Evolutionary conservation across 495 filamentous ascomycete species (phyloP).

Genomic region (Hypoxylon trugodes): DNA sequence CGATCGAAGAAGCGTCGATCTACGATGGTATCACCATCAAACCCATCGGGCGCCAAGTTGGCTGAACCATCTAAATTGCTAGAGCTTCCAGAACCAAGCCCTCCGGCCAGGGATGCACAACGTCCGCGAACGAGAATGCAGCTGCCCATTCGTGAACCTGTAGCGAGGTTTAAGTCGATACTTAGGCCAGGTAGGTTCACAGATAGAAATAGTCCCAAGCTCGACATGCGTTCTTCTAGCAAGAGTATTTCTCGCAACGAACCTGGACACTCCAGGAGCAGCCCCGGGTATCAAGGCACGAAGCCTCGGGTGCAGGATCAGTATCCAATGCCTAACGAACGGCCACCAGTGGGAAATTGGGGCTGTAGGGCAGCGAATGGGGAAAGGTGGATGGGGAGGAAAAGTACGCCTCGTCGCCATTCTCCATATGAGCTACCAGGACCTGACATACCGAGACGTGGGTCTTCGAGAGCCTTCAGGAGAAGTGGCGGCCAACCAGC

Average conservation of each 20-base stretch:
- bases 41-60: background rate
- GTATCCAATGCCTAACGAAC: background rate
- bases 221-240: background rate
- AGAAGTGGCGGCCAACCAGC: no score
- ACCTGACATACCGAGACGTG: no score
- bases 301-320: background rate
- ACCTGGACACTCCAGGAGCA: background rate
- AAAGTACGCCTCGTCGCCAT: background rate
- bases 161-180: background rate
- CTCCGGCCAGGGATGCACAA: background rate
- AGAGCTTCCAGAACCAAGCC: background rate
- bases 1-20: constrained; percentile 17
- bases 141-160: background rate
- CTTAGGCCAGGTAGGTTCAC: background rate
- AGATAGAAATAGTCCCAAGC: background rate
- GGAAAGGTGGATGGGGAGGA: background rate
- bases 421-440: background rate
- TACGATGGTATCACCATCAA: background rate
- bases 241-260: background rate
- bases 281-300: background rate
- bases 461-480: no score
- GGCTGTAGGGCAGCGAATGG: background rate
- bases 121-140: background rate
- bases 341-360: background rate
- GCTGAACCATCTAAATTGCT: background rate